Evolutionary conservation across 2,329 filamentous ascomycete species (phyloP).

Genomic region (Myrmaecium sp.): DNA sequence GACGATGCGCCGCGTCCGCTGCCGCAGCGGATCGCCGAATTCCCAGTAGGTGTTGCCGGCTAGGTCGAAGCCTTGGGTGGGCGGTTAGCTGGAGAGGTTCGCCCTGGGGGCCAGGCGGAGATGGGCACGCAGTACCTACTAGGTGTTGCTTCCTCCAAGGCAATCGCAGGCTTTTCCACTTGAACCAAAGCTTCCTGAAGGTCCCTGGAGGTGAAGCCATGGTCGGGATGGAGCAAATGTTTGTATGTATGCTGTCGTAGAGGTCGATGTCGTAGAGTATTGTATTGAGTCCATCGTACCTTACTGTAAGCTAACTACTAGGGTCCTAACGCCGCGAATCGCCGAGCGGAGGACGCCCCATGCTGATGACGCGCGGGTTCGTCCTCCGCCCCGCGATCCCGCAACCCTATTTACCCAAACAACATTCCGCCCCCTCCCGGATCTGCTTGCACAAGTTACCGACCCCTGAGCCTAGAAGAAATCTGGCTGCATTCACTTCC

Average conservation of each 20-base stretch:
- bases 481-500: no score
- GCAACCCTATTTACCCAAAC: conserved; percentile 1
- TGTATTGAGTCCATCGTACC: no score
- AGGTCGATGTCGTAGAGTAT: no score
- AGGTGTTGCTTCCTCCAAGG: conserved; percentile 46
- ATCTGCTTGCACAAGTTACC: not conserved
- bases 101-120: not conserved
- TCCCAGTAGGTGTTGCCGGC: conserved; percentile 51
- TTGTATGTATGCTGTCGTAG: no score
- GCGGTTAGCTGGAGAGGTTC: not conserved
- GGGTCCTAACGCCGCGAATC: no score
- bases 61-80: conserved; percentile 42
- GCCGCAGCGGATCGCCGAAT: conserved; percentile 39
- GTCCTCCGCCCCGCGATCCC: conserved; percentile 4
- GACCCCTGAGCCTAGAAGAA: no score
- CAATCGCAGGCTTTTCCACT: conserved; percentile 44
- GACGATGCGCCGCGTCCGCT: conserved; percentile 41
- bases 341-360: no score
- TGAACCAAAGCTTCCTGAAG: conserved; percentile 35
- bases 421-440: not conserved
- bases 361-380: no score
- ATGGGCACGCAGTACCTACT: conserved; percentile 37
- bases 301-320: no score
- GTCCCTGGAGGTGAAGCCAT: conserved; percentile 22
- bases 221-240: conserved; percentile 7